These are phyloP conservation scores for Jaapia argillacea DNA, from an alignment of 768 basidiomycete genomes.

Conservation along the genomic window DNA sequence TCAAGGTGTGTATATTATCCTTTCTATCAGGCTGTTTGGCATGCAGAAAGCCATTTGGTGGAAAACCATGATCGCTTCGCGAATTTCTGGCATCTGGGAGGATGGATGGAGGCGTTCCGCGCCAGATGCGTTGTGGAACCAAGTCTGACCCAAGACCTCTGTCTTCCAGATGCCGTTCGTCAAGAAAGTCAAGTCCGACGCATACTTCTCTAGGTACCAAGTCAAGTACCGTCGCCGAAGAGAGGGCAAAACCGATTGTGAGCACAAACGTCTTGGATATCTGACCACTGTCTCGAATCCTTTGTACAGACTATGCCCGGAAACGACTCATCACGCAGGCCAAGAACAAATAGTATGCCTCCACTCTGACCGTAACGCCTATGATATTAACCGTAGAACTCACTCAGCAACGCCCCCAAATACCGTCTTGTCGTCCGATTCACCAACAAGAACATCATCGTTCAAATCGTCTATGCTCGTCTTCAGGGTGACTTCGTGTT, in stretches of 20 bases:
- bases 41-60: too few relatives aligned
- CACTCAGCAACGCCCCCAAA: slow-evolving; percentile 80
- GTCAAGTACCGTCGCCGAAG: slow-evolving; percentile 96
- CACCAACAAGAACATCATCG: slow-evolving; percentile 95
- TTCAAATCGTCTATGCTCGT: slow-evolving; percentile 94
- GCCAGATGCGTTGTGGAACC: not conserved
- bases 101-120: not conserved
- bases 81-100: not conserved
- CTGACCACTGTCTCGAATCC: not conserved
- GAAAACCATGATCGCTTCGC: too few relatives aligned
- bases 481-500: slow-evolving; percentile 95
- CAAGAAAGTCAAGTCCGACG: slow-evolving; percentile 92
- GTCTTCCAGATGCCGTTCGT: slow-evolving; percentile 83
- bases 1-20: slow-evolving; percentile 28
- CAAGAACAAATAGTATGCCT: slow-evolving; percentile 92
- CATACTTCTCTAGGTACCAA: slow-evolving; percentile 98
- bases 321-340: slow-evolving; percentile 96
- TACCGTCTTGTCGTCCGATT: slow-evolving; percentile 98
- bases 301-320: slow-evolving; percentile 79
- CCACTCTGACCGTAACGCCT: not conserved
- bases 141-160: not conserved
- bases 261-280: slow-evolving; percentile 16
- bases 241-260: slow-evolving; percentile 98
- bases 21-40: too few relatives aligned
- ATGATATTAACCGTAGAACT: not conserved